Base-by-base conservation (phyloP, 176 grass and related monocot species). In the Carex kokanica region DNA sequence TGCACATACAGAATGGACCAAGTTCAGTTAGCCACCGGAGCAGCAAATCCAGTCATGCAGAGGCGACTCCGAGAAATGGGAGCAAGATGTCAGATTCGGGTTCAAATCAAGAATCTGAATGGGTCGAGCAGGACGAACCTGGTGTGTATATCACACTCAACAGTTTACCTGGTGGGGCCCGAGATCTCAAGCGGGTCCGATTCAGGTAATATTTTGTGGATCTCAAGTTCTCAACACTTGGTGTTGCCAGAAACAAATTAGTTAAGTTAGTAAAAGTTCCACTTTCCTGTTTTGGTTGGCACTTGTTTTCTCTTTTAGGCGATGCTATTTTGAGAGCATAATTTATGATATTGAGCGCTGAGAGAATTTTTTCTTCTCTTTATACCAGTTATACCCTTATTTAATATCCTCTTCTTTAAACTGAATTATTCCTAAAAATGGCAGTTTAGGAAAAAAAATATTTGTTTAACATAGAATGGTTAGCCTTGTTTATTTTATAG, bases 91-190 rank as follows among this genome's bases (percentile, higher is more conserved):
- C 66, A 29, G 89, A 90, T 81, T 43, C 83, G 56, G 88, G 89
- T 83, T 63, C 90, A 9, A 87, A 81, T 79, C 88, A 87, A 52
- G 90, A 88, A 77, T 75, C 92, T 66, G 95, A 98, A 90, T 95
- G 96, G 93, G 96, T 98, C 10, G 96, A 98, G 73, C 96, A 98
- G 91, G 88, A 93, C 59, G 93, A 98, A 84, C 91, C 86, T 15
- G 96, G 96, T 41, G 96, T 98, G 52, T 98, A 95, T 80, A 93
- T 98, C 78, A 98, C 96, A 52, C 93, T 98, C 54, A 95, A 88
- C 16, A 86, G 88, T 51, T 89, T 98, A 81, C 84, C 96, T 55
- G 92, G 96, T 68, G 92, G 96, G 16, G 84, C 88, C 64, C 91
- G 90, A 83, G 96, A 95, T 80, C 89, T 98, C 84, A 98, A 98